phyloP scores from a whole-genome alignment of 306 rosid genomes.

The Potentilla sterilis region DNA sequence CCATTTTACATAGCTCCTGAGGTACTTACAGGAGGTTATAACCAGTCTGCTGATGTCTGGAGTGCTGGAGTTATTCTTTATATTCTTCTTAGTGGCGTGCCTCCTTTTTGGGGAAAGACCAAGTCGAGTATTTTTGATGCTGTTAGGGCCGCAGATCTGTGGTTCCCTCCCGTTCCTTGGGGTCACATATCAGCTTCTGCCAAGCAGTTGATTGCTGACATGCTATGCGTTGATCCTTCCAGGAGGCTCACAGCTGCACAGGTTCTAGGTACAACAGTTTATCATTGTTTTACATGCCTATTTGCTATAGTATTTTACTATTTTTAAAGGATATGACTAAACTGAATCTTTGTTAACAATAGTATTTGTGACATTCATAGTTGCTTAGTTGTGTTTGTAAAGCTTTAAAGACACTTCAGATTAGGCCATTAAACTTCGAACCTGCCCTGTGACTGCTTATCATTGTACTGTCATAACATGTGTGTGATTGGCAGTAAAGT shows the following conservation, averaged over 20 bases:
- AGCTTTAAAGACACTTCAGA: not conserved
- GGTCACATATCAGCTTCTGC: conserved; percentile 57
- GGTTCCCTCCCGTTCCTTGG: conserved; percentile 69
- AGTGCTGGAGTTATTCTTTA: conserved; percentile 83
- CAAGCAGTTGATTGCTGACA: conserved; percentile 56
- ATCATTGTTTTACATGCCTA: not conserved
- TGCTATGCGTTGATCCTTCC: conserved; percentile 65
- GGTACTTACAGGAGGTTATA: conserved; percentile 74
- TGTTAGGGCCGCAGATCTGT: conserved; percentile 64
- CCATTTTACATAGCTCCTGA: conserved; percentile 88
- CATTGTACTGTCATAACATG: not conserved
- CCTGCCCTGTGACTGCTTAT: not conserved
- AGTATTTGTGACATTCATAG: not conserved
- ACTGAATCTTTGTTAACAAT: not conserved
- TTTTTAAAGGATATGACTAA: not conserved
- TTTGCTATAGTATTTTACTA: not conserved
- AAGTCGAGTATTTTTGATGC: conserved; percentile 72
- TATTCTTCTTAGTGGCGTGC: conserved; percentile 71
- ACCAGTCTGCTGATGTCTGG: conserved; percentile 83
- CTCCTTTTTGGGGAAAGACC: conserved; percentile 88
- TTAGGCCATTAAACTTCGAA: not conserved
- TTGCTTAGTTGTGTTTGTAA: not conserved
- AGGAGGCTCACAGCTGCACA: conserved; percentile 72
- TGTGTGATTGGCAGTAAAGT: not conserved
- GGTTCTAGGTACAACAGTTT: conserved; percentile 52